Base-by-base conservation (phyloP, 2,329 filamentous ascomycete genomes). In the Ceratocystis harringtonii region DNA sequence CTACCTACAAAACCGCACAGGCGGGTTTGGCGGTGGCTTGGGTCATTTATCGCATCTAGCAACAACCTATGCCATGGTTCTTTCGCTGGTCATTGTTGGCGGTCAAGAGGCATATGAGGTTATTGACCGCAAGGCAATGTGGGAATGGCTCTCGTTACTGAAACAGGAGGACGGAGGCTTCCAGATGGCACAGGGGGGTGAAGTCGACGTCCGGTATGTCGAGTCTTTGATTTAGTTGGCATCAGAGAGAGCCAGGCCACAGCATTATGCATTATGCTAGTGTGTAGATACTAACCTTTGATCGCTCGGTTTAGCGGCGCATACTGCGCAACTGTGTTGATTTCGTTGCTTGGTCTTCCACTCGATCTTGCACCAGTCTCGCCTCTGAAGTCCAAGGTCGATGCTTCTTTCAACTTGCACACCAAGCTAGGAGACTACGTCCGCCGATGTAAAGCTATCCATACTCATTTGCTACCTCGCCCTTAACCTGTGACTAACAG, bases 121-220 rank as follows among this genome's bases (percentile, higher is more conserved):
- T 65, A 83, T 97, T 67, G 87, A 97, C 76, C 84, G 94, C 68
- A 84, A 84, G 72, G 80, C 84, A 62, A 88, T 97, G 86, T 96
- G 92, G 90, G 87, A 84, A 74, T 99, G 90, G 86, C 81, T 99
- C 19, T 90, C 88, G 69, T 80, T 80, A 48, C 80, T 97, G 73
- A 99, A 97, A 79, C 89, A 95, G 75, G 78, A 83, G 10, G 85
- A 90, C 73, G 94, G 94, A 62, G 90, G 90, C n/a, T 97, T 99
- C 73, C 85, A 87, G 71, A 88, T 99, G 79, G 86, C 86, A 63
- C 77, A 88, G 62, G 90, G 88, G 67, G 94, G 92, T 67, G 94
- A 99, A 77, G 88, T 94, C 75, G 94, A 99, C 75, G 88, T 96
- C 68, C 85, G 90, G 88, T 89, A 80, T 74, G 80, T 74, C 57